Evolutionary conservation across 2,329 filamentous ascomycete genomes (phyloP), one percentile per base, ranked within the genome.

Genomic region (Aspergillus hiratsukae): DNA sequence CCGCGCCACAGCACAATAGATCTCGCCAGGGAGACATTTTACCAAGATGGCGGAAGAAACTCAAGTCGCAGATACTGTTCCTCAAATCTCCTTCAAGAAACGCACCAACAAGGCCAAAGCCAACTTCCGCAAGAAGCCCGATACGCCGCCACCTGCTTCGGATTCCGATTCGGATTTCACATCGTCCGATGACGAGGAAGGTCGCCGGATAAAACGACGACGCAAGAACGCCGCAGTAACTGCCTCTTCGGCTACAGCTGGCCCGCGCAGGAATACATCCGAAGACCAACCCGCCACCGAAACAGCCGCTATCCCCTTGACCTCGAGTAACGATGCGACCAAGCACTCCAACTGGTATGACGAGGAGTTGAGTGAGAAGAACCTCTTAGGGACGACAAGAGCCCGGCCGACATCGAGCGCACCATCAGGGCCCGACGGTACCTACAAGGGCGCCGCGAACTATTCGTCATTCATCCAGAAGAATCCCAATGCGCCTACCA

Each of bases 291-390:
- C 48, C 25, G 19, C 61, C 83, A 83, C 73, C 73, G 80, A 52
- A 83, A 87, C 56, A 82, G 90, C 72, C 80, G 87, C 62, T 81
- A 78, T 56, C 74, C 84, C 25, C 80, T 81, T 61, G 85, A 91
- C 64, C 80, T 85, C 64, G 61, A 83, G 83, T 66, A 93, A 93
- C 72, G 92, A 97, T 71, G 93, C 94, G 21, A 97, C 93, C 1
- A 96, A 95, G 68, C 83, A 87, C 46, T 88, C 83, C 55, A 90
- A 96, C 71, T 97, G 91, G 92, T 94, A 88, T 74, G 91, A 96
- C 58, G 89, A 93, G 58, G 80, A 77, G 4, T 61, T 80, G 46
- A 76, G 70, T 62, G 69, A 75, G 40, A 82, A 86, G 69, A 85
- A 56, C 60, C 65, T 72, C 4, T 57, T 74, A 5, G 71, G 72